Evolutionary conservation across 495 filamentous ascomycete genomes (phyloP), one percentile per base, ranked within the genome.

Genomic region (Lineolata rhizophorae): DNA sequence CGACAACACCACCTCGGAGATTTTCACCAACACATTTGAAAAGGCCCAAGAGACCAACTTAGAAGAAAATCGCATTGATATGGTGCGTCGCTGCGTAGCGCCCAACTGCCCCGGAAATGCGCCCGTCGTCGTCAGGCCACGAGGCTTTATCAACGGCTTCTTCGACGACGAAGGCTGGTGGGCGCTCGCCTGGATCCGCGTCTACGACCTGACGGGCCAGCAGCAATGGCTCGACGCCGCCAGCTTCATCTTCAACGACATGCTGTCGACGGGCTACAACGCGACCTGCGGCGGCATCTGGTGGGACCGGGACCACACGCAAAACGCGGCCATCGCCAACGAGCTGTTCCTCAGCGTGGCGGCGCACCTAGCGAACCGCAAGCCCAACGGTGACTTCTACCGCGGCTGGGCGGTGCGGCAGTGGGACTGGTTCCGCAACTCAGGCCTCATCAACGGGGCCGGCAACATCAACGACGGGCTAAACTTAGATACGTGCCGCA

Each of bases 401-500:
- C 48, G 68, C 6, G 37, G 56, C 32, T 66, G 62, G 40, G 76
- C 75, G 3, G 35, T 52, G 32, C 48, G 52, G 5, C 50, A 69
- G 38, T 78, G 73, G 67, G 41, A 56, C 13, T 85, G 76, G 76
- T 80, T 85, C 50, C 48, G 60, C 27, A 36, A 43, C 6, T 64
- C 60, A 30, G 70, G 67, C 2, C 62, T 85, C 55, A 72, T 81
- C 35, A 79, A 74, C 41, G 20, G 44, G 5, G 45, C 73, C 14
- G 55, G 62, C 36, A 58, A 63, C 5, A 70, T 85, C 52, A 77
- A 81, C 43, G 77, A 85, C 43, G 75, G 75, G 3, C 59, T 85
- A 6, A 52, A 57, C 36, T 29, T 46, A 9, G 46, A 51, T 2
- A 56, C 49, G 22, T 81, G 75, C 54, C 55, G 62, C 36, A 80